Evolutionary conservation across 495 filamentous ascomycete genomes (phyloP), one percentile per base, ranked within the genome.

Genomic region (Alectoria sarmentosa): DNA sequence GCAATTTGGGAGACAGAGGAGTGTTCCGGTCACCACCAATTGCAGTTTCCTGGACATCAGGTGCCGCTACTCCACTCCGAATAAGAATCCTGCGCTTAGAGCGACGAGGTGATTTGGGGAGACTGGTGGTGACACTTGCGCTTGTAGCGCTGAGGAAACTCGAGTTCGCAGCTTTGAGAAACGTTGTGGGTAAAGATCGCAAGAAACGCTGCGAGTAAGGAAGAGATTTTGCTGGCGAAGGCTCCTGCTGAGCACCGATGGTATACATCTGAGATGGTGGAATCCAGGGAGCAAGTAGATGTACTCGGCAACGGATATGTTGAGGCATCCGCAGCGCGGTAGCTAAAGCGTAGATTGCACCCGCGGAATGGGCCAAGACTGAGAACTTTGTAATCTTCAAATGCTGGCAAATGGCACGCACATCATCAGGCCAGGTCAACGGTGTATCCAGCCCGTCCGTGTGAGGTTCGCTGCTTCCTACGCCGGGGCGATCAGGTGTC

Each of bases 271-370:
- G 94, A n/a, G 91, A 96, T 1, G 94, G 94, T 3, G 94, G 94
- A 48, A 99, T 98, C 95, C 94, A 99, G 0, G 94, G 94, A 3
- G 94, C 93, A 17, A 99, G 81, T 13, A 99, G 85, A 75, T 99
- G 94, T 32, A 99, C 93, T 39, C 90, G 89, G 34, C 95, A 93
- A 21, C 93, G 87, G 66, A 99, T 94, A 73, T 96, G 90, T 69
- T 96, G 91, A 21, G 95, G 93, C 80, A 99, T 94, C 54, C 94
- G 88, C 34, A 99, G 81, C 8, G 95, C 94, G 0, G 95, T 98
- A 26, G 94, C 95, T 34, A 99, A 85, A 34, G 94, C 95, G 71
- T 99, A 99, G 64, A 99, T 96, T 26, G 94, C 95, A 30, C 94
- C 94, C 14, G 94, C 94, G 14, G 92, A 96, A 73, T 99, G 94